Percentiles rank a stretch among this genome's conserved stretches.
Conservation (phyloP, 176 grass and related monocot species). For the Calamus simplicifolius region DNA sequence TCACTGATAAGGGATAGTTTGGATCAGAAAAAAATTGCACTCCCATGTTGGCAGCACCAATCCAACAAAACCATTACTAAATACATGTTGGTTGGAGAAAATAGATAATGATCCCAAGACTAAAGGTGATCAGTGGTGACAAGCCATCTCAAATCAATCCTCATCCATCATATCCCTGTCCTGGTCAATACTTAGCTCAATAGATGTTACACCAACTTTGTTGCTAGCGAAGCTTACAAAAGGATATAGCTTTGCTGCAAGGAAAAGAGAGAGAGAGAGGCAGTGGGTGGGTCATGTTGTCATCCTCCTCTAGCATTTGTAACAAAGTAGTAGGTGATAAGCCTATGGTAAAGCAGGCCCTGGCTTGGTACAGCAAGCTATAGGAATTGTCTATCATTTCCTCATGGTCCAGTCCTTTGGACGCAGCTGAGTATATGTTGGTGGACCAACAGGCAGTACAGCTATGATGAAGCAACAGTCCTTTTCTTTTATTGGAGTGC, state of each 20-base stretch:
- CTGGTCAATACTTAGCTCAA: background rate
- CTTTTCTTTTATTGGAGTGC: no score
- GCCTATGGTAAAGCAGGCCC: background rate
- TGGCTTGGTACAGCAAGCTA: background rate
- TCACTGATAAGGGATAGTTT: no score
- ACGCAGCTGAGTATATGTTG: no score
- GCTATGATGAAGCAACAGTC: no score
- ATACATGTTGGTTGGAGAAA: no score
- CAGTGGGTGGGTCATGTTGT: slow-evolving; percentile 4
- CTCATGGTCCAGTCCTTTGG: no score
- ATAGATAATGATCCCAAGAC: no score
- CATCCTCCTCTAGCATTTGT: background rate
- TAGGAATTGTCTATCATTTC: no score
- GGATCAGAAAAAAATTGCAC: no score
- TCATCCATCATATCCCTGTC: background rate
- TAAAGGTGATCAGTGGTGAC: background rate
- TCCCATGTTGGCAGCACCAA: no score
- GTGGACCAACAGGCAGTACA: no score
- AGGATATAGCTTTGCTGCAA: background rate
- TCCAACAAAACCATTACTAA: no score
- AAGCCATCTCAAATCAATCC: background rate
- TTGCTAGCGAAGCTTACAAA: slow-evolving; percentile 3
- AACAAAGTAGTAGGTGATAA: background rate
- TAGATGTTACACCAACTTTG: slow-evolving; percentile 8
- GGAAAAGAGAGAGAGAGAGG: slow-evolving; percentile 2